Evolutionary conservation across 805 yeast species (phyloP).

Genomic region (Starmerella vitae): DNA sequence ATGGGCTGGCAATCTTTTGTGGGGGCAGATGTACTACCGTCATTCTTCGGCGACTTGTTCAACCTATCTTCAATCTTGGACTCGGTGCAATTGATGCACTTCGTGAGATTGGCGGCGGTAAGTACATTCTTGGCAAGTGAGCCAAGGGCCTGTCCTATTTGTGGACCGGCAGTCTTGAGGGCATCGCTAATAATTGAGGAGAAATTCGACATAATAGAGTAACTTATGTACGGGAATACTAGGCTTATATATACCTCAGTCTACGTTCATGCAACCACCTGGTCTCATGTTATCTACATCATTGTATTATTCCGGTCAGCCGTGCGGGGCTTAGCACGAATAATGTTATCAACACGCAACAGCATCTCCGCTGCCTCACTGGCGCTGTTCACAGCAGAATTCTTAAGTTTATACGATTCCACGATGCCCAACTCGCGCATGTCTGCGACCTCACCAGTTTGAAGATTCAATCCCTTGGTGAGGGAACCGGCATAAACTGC

Average conservation of each 20-base stretch:
- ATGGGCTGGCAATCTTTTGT: neutral
- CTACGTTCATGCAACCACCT: too few species aligned
- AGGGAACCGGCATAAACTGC: constrained; percentile 84
- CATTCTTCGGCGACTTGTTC: neutral
- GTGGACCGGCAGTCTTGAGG: neutral
- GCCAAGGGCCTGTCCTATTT: constrained; percentile 1
- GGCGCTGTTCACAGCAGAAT: constrained; percentile 88
- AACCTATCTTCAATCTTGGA: constrained; percentile 1
- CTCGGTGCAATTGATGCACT: constrained; percentile 1
- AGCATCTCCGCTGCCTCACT: constrained; percentile 97
- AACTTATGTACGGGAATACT: too few species aligned
- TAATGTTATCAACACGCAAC: constrained; percentile 89
- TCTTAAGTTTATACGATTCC: constrained; percentile 82
- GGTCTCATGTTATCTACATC: constrained; percentile 9
- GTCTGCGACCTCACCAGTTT: constrained; percentile 74
- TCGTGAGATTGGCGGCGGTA: constrained; percentile 5
- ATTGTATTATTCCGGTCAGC: constrained; percentile 41
- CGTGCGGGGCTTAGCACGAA: constrained; percentile 93
- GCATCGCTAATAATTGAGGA: neutral
- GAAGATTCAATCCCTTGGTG: constrained; percentile 81
- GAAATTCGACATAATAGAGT: too few species aligned
- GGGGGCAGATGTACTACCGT: neutral
- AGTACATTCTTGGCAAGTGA: constrained; percentile 2
- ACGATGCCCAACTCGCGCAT: constrained; percentile 89
- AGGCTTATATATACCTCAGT: too few species aligned